Base-by-base conservation (phyloP, 129 eudicot genomes). In the Tanacetum coccineum region DNA sequence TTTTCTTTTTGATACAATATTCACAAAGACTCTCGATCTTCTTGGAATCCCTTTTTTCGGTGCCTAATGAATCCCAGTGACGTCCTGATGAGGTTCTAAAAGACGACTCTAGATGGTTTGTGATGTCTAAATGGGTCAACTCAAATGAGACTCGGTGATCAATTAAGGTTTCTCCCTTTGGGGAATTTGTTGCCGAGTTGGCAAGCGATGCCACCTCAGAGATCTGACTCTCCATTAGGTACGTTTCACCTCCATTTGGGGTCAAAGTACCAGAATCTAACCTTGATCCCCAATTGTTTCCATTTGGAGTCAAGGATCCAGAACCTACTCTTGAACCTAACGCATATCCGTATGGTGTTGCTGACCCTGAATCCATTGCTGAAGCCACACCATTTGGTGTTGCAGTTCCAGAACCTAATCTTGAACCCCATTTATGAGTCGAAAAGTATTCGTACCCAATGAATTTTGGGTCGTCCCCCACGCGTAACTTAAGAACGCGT, bases 131-230 rank as follows among this genome's bases (percentile, higher is more conserved):
- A 25, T 76, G 76, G 9, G 81, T 74, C 55, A 94, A 60, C 73
- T 89, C 95, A 54, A 94, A 89, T 2, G 99, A 94, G 21, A 94
- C 96, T 74, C 99, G 70, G 62, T 82, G 95, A 65, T 82, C 90
- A 30, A 79, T 64, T 36, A 80, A 64, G 13, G 70, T 53, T 57
- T 87, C 96, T 15, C 77, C 82, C 11, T 78, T 74, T 25, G 76
- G 81, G 15, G 86, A 73, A 13, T 74, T 83, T 26, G 79, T 73
- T 50, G 79, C 86, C 26, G 89, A 81, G 83, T 84, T 89, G 72
- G 85, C 87, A 80, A 82, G 92, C 25, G 95, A 82, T 30, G 87
- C 89, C 75, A 86, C 89, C 79, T 89, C 92, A 5, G 87, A 86
- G 3, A 86, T 70, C 81, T 82, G 87, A 75, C 65, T 73, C 64